Percentiles rank a stretch among this genome's conserved stretches.
These are phyloP conservation scores for Aspergillus cavernicola DNA, from an alignment of 495 filamentous ascomycete genomes.

Conservation along the genomic window DNA sequence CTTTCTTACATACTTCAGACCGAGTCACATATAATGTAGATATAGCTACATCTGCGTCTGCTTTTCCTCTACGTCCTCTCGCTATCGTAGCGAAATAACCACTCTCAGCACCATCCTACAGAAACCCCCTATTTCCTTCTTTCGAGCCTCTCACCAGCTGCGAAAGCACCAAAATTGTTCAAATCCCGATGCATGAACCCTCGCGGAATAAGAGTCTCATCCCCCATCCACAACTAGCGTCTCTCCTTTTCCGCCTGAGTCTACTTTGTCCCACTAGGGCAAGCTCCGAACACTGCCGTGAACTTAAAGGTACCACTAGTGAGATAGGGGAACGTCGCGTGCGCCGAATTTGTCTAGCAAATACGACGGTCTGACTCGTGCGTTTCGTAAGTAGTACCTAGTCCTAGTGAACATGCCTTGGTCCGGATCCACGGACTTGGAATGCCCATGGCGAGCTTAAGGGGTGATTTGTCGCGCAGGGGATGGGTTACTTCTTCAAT, in stretches of 20 bases:
- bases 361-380: conserved; percentile 47
- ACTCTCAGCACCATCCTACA: conserved; percentile 6
- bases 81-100: conserved; percentile 8
- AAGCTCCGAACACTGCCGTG: conserved; percentile 46
- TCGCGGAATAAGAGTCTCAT: conserved; percentile 37
- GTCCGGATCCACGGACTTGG: no score
- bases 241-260: conserved; percentile 26
- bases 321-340: conserved; percentile 62
- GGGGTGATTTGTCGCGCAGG: conserved; percentile 51
- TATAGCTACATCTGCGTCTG: neutral
- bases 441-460: conserved; percentile 69
- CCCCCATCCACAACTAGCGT: conserved; percentile 40
- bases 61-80: conserved; percentile 3
- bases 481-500: conserved; percentile 51
- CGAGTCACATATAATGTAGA: neutral
- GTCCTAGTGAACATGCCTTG: no score
- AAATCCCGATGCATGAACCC: conserved; percentile 44
- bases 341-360: conserved; percentile 60
- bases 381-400: no score
- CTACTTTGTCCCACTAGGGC: conserved; percentile 25
- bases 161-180: conserved; percentile 35
- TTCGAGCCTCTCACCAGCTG: conserved; percentile 1
- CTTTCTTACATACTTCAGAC: no score
- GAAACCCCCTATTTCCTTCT: neutral
- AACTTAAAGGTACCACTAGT: conserved; percentile 45